Evolutionary conservation across 2,329 filamentous ascomycete genomes (phyloP).

Genomic region (Penicillium thymicola): DNA sequence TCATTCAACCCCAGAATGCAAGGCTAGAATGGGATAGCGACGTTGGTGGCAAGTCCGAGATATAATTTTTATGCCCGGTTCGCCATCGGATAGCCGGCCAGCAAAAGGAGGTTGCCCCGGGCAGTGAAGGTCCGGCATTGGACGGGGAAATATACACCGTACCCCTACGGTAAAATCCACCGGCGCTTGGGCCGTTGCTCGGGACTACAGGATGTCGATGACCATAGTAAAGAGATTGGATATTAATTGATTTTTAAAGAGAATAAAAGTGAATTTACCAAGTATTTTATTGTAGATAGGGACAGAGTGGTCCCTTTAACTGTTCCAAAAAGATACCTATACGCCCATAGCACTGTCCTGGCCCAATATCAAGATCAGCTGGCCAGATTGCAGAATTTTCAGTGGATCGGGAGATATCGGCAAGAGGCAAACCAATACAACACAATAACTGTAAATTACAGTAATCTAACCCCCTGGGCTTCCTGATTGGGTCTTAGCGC

Average conservation of each 20-base stretch:
- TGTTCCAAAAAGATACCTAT: background rate
- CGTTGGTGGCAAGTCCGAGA: conserved; percentile 14
- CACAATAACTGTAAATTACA: conserved; percentile 7
- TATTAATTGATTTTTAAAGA: background rate
- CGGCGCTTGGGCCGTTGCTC: conserved; percentile 22
- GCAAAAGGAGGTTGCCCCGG: conserved; percentile 26
- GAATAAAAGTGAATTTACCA: background rate
- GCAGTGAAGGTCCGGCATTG: conserved; percentile 19
- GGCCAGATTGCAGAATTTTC: conserved; percentile 17
- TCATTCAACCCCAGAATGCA: background rate
- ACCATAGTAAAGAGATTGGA: background rate
- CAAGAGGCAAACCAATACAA: conserved; percentile 17
- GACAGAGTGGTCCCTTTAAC: background rate
- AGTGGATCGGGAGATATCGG: conserved; percentile 41
- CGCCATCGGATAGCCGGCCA: conserved; percentile 32
- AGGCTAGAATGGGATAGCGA: background rate
- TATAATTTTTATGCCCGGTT: conserved; percentile 6
- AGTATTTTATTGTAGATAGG: background rate
- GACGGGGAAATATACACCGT: conserved; percentile 25
- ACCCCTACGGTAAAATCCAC: conserved; percentile 11
- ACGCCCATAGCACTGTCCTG: background rate
- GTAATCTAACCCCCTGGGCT: conserved; percentile 9
- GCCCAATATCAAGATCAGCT: background rate
- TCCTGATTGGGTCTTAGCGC: conserved; percentile 30
- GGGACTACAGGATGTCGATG: conserved; percentile 15